Evolutionary conservation across 176 grass and related monocot genomes (phyloP), one percentile per base, ranked within the genome.

Genomic region (Lolium rigidum): DNA sequence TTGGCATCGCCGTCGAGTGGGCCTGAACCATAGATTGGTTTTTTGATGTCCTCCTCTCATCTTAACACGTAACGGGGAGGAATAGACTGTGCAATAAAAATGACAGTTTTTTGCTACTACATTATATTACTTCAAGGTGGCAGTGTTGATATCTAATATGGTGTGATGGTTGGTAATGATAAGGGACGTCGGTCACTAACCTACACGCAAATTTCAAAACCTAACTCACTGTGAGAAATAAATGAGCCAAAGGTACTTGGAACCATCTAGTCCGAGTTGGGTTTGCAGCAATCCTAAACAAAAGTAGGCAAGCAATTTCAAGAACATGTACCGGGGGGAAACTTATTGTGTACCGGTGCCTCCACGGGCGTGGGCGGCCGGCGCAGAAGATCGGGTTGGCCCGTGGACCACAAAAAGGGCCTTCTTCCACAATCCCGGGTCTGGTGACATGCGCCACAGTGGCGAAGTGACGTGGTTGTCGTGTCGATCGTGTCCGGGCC

Each of bases 391-490:
- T 91, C 89, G 20, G 3, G 4, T 10, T n/a, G 1, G 38, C 2
- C 39, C 75, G 49, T 80, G 75, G 80, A 87, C 80, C 76, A 79
- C 79, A 16, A 11, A 50, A 16, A 39, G 68, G 68, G 10, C 20
- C 41, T 60, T 84, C 89, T 60, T 84, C 89, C 85, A 84, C 85
- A 84, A 84, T 51, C 85, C 68, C 76, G 67, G 89, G 89, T 87
- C 89, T 70, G 81, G 81, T 91, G 89, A 91, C 89, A 87, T 87
- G 85, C 41, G 89, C 89, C 77, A 91, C 89, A 87, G 89, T 87
- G 10, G 4, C 89, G 21, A 76, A 61, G 50, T 80, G 89, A 87
- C 76, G 85, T 84, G 81, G 39, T 10, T 69, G 80, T 59, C 13
- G 20, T 69, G 80, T 59, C 13, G 37, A 80, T 57, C 12, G 22